Conservation (phyloP, 208 protist genomes). For the Leishmania martiniquensis region DNA sequence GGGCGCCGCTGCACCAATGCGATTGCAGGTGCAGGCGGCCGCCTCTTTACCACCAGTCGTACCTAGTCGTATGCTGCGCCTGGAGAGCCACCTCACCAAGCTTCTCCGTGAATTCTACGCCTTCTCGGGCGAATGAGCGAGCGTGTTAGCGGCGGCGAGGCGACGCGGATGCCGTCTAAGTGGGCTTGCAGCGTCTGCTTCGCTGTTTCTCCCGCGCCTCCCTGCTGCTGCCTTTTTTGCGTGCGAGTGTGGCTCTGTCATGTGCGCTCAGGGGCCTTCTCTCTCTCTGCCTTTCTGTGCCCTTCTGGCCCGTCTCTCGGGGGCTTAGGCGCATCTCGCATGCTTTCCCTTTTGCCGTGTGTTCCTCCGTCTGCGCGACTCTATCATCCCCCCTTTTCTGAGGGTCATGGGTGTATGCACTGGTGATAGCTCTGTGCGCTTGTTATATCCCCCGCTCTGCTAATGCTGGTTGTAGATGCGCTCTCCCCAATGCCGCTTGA, state of each 20-base stretch:
- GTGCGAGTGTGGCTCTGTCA: background rate
- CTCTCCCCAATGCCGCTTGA: background rate
- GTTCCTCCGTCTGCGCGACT: background rate
- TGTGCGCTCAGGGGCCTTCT: too few relatives aligned
- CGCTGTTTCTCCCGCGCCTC: background rate
- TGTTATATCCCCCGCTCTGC: background rate
- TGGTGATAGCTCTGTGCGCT: background rate
- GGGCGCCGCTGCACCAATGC: background rate
- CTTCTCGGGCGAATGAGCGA: background rate
- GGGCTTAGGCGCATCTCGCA: background rate
- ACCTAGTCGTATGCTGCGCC: constrained; percentile 19
- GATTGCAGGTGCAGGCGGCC: constrained; percentile 4
- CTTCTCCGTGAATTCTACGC: constrained; percentile 6
- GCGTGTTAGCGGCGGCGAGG: background rate
- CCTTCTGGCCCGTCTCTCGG: background rate
- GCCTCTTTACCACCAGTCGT: background rate
- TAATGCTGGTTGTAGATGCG: background rate
- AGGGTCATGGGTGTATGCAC: background rate
- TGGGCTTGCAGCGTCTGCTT: background rate
- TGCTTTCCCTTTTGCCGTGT: background rate
- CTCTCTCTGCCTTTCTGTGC: background rate
- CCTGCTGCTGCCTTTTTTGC: background rate
- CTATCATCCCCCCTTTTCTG: background rate
- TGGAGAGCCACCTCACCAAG: constrained; percentile 19
- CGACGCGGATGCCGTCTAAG: background rate